Percentiles rank a stretch among this genome's conserved stretches.
Conservation (phyloP, 768 basidiomycete genomes). For the Leccinum rimulosum region DNA sequence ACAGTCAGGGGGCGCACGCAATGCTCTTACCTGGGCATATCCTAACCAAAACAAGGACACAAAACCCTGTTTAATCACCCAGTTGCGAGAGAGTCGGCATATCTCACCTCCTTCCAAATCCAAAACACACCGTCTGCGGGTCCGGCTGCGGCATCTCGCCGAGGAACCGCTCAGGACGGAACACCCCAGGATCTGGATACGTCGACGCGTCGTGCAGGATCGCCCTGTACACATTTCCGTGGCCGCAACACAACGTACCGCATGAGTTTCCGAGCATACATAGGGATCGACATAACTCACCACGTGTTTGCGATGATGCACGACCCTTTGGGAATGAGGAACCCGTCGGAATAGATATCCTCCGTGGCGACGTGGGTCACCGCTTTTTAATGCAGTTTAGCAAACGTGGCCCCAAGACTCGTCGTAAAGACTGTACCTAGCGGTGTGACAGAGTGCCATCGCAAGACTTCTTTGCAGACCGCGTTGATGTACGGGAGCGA, state of each 20-base stretch:
- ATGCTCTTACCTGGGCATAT: constrained; percentile 19
- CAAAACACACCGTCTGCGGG: constrained; percentile 19
- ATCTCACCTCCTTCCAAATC: constrained; percentile 30
- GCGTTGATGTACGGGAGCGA: constrained; percentile 28
- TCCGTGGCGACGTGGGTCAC: constrained; percentile 18
- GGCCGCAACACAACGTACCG: neutral
- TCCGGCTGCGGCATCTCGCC: constrained; percentile 19
- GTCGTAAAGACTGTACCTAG: constrained; percentile 19
- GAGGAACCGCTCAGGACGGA: constrained; percentile 36
- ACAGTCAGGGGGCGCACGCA: neutral
- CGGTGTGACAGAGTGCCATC: constrained; percentile 22
- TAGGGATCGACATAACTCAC: constrained; percentile 12
- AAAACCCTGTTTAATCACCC: neutral
- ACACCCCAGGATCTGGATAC: constrained; percentile 33
- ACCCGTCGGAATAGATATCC: constrained; percentile 17
- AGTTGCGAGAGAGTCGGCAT: neutral
- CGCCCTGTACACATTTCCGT: constrained; percentile 35
- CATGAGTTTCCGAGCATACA: neutral
- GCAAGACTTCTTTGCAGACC: constrained; percentile 23
- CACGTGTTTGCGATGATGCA: constrained; percentile 22
- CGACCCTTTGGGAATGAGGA: constrained; percentile 26
- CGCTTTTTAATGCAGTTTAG: neutral
- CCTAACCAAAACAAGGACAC: constrained; percentile 1
- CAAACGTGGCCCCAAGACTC: neutral
- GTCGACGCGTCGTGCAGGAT: constrained; percentile 48